Evolutionary conservation across 352 stramenopile genomes (phyloP).

Genomic region (Phytophthora pluvialis): DNA sequence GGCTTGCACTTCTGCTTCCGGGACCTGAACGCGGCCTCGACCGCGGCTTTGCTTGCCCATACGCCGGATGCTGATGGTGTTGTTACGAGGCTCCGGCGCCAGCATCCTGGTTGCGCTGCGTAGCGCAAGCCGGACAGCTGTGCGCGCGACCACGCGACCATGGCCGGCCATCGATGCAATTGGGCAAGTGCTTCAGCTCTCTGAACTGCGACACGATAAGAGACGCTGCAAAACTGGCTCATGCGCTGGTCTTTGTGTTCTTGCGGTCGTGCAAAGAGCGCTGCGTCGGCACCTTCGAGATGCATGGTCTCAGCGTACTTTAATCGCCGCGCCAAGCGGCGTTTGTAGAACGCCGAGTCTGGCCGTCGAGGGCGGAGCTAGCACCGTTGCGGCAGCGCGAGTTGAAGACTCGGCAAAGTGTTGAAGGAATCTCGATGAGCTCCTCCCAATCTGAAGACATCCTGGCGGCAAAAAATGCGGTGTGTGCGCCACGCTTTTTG

Average conservation of each 20-base stretch:
- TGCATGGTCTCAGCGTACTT: conserved; percentile 8
- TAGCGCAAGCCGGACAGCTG: conserved; percentile 28
- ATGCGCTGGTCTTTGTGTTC: not conserved
- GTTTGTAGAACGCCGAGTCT: not conserved
- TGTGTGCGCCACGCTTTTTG: conserved; percentile 17
- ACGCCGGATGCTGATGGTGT: conserved; percentile 5
- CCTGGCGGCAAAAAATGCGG: not conserved
- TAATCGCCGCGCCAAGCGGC: conserved; percentile 1
- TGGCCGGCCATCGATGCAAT: not conserved
- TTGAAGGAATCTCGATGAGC: not conserved
- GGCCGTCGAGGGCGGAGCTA: not conserved
- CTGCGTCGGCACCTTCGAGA: not conserved
- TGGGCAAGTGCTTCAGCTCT: not conserved
- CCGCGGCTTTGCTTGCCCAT: not conserved
- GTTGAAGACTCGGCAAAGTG: not conserved
- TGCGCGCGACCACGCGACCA: conserved; percentile 15
- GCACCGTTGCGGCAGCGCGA: not conserved
- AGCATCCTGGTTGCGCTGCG: not conserved
- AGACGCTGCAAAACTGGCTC: conserved; percentile 16
- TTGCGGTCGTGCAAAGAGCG: not conserved
- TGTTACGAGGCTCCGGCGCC: conserved; percentile 5
- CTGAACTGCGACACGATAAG: conserved; percentile 22
- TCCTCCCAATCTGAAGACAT: conserved; percentile 4
- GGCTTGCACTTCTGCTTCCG: conserved; percentile 25
- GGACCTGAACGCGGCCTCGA: conserved; percentile 13